These are phyloP conservation scores for Aspergillus kassunensis DNA, from an alignment of 495 filamentous ascomycete species.

Conservation along the genomic window DNA sequence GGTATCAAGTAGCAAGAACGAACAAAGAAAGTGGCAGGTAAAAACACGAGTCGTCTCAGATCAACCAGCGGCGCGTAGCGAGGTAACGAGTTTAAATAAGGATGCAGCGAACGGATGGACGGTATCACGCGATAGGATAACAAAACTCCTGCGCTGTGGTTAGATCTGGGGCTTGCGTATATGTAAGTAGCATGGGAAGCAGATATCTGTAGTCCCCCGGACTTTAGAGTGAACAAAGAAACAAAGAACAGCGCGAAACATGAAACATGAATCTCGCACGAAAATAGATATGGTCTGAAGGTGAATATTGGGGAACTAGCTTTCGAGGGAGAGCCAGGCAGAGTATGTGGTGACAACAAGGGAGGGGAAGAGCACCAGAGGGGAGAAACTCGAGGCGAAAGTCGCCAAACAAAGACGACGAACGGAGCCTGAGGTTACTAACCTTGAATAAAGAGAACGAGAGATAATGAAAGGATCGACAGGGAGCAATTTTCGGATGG, in stretches of 20 bases:
- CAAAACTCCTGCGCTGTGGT: slow-evolving; percentile 10
- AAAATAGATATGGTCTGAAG: neutral
- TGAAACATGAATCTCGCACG: neutral
- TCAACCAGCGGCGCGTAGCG: slow-evolving; percentile 16
- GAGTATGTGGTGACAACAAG: slow-evolving; percentile 2
- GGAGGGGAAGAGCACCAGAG: slow-evolving; percentile 2
- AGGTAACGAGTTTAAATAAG: neutral
- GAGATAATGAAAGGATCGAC: slow-evolving; percentile 7
- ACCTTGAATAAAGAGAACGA: slow-evolving; percentile 10
- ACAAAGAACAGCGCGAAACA: slow-evolving; percentile 3
- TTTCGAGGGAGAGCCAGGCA: neutral
- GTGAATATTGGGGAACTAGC: neutral
- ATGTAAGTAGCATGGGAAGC: neutral
- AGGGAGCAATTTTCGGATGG: slow-evolving; percentile 11
- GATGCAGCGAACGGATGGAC: slow-evolving; percentile 5
- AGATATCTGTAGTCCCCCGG: neutral
- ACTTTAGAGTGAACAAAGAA: neutral
- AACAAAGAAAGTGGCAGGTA: slow-evolving; percentile 1
- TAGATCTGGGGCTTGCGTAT: neutral
- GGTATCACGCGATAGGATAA: slow-evolving; percentile 6
- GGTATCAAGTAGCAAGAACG: neutral
- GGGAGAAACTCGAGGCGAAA: neutral
- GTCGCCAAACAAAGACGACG: slow-evolving; percentile 6
- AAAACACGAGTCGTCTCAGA: slow-evolving; percentile 9
- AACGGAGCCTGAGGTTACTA: slow-evolving; percentile 11